Base-by-base conservation (phyloP, 345 rosid genomes). In the Corchorus capsularis region DNA sequence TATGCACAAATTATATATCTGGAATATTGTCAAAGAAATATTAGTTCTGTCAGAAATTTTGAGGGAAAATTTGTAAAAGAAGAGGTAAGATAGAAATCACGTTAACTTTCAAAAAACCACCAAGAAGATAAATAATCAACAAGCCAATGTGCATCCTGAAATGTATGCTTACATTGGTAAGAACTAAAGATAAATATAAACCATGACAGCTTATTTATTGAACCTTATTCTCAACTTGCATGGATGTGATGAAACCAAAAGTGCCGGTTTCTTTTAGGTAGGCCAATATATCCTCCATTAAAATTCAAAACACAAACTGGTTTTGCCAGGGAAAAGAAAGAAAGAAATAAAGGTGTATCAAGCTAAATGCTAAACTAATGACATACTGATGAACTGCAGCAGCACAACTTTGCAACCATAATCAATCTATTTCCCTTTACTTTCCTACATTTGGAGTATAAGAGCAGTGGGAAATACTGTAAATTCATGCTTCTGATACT, bases 1-100 rank as follows among this genome's bases (percentile, higher is more conserved):
- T 71, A 90, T 95, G 60, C 99, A 95, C 71, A 93, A 83, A 81
- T 95, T 95, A 62, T 88, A 95, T 11, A 94, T 82, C 98, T 94
- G 79, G 62, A 39, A 56, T 56, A 53, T 50, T 63, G 37, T 1
- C 43, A 46, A 77, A 62, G n/a, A 34, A 35, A 15, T 47, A 22
- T 46, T 68, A 53, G 75, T n/a, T 71, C 15, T 41, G 5, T 17
- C 54, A 43, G 46, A 34, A 10, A 16, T 49, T 34, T 55, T 39
- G 17, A 55, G 63, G 47, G 52, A n/a, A 71, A 71, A 39, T 19
- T 34, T 55, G 55, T 22, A 47, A 6, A 46, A 46, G 16, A 34
- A 5, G 11, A 47, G 71, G n/a, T 47, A 32, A 27, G 16, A 19
- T 19, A 8, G 60, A n/a, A 19, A 19, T 19, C 12, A 55, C 8